phyloP scores from a whole-genome alignment of 2,329 filamentous ascomycete species.

The Fusarium drepaniforme region DNA sequence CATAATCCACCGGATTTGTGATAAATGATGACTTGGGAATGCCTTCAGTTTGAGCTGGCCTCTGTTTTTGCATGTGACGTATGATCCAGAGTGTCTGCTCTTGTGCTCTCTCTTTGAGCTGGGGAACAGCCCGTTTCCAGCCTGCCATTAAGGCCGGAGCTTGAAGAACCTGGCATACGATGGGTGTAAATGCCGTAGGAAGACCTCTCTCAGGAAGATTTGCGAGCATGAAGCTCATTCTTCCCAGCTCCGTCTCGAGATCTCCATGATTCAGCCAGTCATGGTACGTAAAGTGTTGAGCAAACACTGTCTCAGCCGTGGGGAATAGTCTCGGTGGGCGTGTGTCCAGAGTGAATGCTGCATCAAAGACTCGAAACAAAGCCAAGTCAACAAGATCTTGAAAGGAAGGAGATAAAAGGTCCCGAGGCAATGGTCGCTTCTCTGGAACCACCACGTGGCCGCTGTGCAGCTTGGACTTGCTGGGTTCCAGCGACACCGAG shows the following conservation, averaged over 20 bases:
- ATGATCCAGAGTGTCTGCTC: background rate
- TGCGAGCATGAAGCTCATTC: background rate
- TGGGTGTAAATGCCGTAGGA: background rate
- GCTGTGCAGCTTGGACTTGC: background rate
- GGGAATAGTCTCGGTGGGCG: background rate
- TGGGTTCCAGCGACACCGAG: background rate
- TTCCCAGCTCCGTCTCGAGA: slow-evolving; percentile 1
- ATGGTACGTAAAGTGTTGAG: background rate
- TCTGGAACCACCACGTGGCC: background rate
- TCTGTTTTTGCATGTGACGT: background rate
- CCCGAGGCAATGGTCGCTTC: background rate
- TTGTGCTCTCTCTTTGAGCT: background rate
- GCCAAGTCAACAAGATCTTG: slow-evolving; percentile 1
- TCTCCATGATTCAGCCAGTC: background rate
- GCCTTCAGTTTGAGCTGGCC: background rate
- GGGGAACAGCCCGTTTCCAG: background rate
- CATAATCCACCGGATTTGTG: background rate
- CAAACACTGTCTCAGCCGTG: background rate
- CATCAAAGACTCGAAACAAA: slow-evolving; percentile 2
- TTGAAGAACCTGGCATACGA: background rate
- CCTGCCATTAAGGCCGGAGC: background rate
- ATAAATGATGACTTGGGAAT: background rate
- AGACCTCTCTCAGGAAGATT: background rate
- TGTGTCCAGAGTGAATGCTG: background rate
- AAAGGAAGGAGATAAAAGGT: background rate